Conservation (phyloP, 169 alveolate species). For the Babesia gibsoni region DNA sequence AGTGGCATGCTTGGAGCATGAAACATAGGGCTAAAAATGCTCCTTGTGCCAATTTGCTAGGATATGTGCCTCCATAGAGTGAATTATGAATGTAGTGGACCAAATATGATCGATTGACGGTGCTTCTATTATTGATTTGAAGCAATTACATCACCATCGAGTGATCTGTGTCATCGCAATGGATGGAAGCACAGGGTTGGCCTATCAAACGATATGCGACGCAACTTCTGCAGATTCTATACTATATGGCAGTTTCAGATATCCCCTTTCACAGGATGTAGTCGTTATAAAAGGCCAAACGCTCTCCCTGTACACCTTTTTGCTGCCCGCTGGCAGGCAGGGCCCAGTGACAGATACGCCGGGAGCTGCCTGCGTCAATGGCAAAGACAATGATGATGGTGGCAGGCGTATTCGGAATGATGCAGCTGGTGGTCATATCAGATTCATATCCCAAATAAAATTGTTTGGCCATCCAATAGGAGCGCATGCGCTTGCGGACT, state of each 20-base stretch:
- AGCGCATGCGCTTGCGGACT: constrained; percentile 1
- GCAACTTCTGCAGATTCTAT: constrained; percentile 38
- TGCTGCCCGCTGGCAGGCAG: not conserved
- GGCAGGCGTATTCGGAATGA: not conserved
- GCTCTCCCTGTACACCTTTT: constrained; percentile 31
- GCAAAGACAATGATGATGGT: not conserved
- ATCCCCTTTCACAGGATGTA: constrained; percentile 49
- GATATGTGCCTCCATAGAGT: too few species aligned
- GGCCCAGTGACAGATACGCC: not conserved
- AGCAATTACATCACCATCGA: too few species aligned
- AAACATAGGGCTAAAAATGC: too few species aligned
- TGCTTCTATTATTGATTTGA: too few species aligned
- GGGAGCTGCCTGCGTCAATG: not conserved
- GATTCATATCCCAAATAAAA: constrained; percentile 15
- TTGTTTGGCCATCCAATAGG: constrained; percentile 27
- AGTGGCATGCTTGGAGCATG: too few species aligned
- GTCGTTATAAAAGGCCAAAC: constrained; percentile 36
- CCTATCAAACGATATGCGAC: constrained; percentile 37
- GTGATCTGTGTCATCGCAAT: not conserved
- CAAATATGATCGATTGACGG: too few species aligned
- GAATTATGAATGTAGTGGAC: too few species aligned
- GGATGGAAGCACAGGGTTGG: not conserved
- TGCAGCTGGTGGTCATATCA: not conserved
- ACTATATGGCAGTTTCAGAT: constrained; percentile 26
- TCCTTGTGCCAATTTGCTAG: too few species aligned